Evolutionary conservation across 2,329 filamentous ascomycete species (phyloP).

Genomic region (Leptodontidium sp.): DNA sequence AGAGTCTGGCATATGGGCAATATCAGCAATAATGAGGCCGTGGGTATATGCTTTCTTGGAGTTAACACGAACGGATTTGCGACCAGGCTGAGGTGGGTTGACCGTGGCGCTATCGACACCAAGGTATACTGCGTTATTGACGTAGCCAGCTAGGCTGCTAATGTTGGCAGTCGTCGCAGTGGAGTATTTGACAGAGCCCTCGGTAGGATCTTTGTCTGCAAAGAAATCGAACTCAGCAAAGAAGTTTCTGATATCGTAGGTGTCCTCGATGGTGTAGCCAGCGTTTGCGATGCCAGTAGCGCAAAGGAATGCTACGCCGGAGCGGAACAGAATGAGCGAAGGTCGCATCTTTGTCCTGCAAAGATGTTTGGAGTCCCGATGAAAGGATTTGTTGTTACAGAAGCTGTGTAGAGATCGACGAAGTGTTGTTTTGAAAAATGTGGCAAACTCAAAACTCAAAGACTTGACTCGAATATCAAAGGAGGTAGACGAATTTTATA

Average conservation of each 20-base stretch:
- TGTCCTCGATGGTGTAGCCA: constrained; percentile 53
- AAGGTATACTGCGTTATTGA: constrained; percentile 66
- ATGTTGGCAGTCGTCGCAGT: constrained; percentile 61
- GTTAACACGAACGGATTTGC: constrained; percentile 73
- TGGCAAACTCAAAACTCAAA: constrained; percentile 31
- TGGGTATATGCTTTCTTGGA: constrained; percentile 61
- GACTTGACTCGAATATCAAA: constrained; percentile 7
- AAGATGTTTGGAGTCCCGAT: constrained; percentile 14
- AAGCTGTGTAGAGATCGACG: constrained; percentile 1
- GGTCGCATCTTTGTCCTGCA: constrained; percentile 35
- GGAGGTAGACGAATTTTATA: constrained; percentile 3
- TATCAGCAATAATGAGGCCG: constrained; percentile 65
- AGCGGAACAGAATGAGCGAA: constrained; percentile 37
- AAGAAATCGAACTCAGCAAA: constrained; percentile 63
- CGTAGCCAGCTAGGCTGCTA: constrained; percentile 55
- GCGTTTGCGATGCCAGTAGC: constrained; percentile 41
- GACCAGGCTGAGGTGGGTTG: constrained; percentile 62
- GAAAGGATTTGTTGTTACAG: constrained; percentile 21
- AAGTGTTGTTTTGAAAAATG: constrained; percentile 19
- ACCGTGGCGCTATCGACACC: constrained; percentile 71
- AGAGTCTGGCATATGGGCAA: constrained; percentile 65
- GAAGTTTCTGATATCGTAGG: constrained; percentile 54
- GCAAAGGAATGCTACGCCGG: constrained; percentile 45
- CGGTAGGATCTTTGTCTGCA: constrained; percentile 69
- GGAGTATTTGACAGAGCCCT: constrained; percentile 75